Percentiles rank a stretch among this genome's conserved stretches.
Conservation (phyloP, 2,329 filamentous ascomycete species). For the Aspergillus arachidicola region DNA sequence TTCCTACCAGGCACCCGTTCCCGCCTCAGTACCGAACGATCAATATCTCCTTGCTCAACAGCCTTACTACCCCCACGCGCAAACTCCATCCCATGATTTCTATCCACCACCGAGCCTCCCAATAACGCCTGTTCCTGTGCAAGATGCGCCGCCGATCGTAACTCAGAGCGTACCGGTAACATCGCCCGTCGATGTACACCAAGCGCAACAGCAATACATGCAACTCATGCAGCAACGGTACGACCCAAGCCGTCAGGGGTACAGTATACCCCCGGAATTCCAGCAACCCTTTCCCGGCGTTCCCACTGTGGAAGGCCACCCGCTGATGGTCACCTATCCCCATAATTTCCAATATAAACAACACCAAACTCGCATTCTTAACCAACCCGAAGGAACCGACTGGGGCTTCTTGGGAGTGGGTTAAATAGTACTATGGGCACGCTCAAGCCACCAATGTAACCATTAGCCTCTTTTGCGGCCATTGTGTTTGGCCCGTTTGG, state of each 20-base stretch:
- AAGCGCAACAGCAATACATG: conserved; percentile 35
- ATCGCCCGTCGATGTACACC: conserved; percentile 31
- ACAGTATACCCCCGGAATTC: conserved; percentile 33
- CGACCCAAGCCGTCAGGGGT: conserved; percentile 32
- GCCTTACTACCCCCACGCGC: conserved; percentile 36
- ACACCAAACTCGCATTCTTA: conserved; percentile 35
- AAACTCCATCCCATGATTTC: conserved; percentile 39
- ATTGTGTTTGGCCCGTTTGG: neutral
- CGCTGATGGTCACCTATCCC: conserved; percentile 38
- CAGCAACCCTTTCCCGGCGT: conserved; percentile 31
- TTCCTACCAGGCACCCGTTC: conserved; percentile 36
- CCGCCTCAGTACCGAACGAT: conserved; percentile 34
- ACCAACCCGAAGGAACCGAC: conserved; percentile 44
- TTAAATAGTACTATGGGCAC: conserved; percentile 18
- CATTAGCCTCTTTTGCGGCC: neutral
- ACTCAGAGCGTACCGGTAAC: conserved; percentile 34
- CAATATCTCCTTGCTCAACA: conserved; percentile 41
- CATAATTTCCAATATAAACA: conserved; percentile 37
- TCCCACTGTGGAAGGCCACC: conserved; percentile 32
- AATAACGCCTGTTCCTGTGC: conserved; percentile 34
- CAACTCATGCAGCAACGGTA: conserved; percentile 39
- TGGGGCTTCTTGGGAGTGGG: conserved; percentile 44
- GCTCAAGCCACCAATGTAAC: neutral
- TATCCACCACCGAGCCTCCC: conserved; percentile 38
- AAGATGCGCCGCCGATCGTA: conserved; percentile 34